Evolutionary conservation across 2,329 filamentous ascomycete genomes (phyloP).

Genomic region (Xylaria sp.): DNA sequence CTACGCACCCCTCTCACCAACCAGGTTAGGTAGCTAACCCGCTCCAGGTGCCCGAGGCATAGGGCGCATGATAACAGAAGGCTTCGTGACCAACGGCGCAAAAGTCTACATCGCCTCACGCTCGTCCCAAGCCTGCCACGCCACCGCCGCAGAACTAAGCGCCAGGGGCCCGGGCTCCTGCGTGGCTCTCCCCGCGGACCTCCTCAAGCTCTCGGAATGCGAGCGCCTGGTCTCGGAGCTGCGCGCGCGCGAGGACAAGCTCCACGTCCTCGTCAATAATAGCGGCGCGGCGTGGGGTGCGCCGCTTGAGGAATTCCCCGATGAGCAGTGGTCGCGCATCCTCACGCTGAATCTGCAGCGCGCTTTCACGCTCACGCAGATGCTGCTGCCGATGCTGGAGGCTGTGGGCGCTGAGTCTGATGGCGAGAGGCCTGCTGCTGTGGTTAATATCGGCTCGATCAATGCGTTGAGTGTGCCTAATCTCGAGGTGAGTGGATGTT

Average conservation of each 20-base stretch:
- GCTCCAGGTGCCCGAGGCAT: slow-evolving; percentile 66
- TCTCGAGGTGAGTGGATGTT: slow-evolving; percentile 53
- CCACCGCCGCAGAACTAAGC: slow-evolving; percentile 67
- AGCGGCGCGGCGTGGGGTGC: slow-evolving; percentile 73
- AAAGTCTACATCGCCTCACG: slow-evolving; percentile 75
- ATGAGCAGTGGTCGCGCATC: slow-evolving; percentile 67
- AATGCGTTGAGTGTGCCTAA: slow-evolving; percentile 71
- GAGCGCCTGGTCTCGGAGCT: slow-evolving; percentile 65
- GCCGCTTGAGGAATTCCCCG: slow-evolving; percentile 68
- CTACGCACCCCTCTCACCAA: no score
- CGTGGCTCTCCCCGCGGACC: slow-evolving; percentile 70
- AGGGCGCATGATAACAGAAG: slow-evolving; percentile 74
- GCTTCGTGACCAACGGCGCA: slow-evolving; percentile 72
- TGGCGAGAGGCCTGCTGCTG: slow-evolving; percentile 61
- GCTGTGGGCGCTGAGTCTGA: slow-evolving; percentile 52
- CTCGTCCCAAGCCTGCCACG: slow-evolving; percentile 67
- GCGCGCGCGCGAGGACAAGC: slow-evolving; percentile 58
- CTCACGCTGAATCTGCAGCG: slow-evolving; percentile 75
- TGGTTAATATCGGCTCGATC: slow-evolving; percentile 74
- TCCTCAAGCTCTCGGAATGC: slow-evolving; percentile 69
- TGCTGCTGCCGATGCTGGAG: slow-evolving; percentile 68
- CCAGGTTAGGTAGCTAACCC: no score
- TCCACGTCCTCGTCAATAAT: slow-evolving; percentile 75
- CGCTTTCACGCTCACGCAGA: slow-evolving; percentile 74
- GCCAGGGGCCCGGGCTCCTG: slow-evolving; percentile 63